These are phyloP conservation scores for Mastigamoeba balamuthi DNA, from an alignment of 78 protist species.

Conservation along the genomic window DNA sequence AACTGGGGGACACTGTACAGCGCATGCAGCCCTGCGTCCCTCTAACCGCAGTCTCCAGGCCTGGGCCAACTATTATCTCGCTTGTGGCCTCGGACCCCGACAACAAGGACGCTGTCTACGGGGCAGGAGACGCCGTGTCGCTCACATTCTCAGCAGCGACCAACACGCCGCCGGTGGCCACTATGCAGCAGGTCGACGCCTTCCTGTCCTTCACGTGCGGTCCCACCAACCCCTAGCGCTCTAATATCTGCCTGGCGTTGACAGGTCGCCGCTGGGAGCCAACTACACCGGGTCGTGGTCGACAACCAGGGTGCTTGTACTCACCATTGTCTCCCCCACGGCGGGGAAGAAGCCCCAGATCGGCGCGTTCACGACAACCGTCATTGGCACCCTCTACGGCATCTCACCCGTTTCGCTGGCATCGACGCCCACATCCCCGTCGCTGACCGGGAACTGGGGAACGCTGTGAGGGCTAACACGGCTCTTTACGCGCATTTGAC, in stretches of 20 bases:
- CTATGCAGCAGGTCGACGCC: not conserved
- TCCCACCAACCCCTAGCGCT: no score
- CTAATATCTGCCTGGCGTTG: not conserved
- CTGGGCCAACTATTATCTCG: not conserved
- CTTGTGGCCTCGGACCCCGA: not conserved
- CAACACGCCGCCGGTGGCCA: not conserved
- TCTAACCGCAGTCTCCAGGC: not conserved
- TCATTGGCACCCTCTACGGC: not conserved
- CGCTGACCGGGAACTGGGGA: conserved; percentile 4
- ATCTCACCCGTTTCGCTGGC: not conserved
- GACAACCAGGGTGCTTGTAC: not conserved
- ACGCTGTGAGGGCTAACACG: not conserved
- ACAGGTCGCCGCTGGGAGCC: not conserved
- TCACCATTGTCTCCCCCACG: not conserved
- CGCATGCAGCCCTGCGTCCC: not conserved
- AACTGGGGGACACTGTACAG: not conserved
- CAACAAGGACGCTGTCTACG: not conserved
- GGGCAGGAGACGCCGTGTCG: not conserved
- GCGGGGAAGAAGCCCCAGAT: no score
- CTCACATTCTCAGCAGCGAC: not conserved
- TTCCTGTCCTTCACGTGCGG: not conserved
- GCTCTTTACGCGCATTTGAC: no score
- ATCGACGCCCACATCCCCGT: not conserved
- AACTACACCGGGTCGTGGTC: not conserved
- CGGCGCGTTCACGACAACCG: no score